A percentile compares a stretch with the other conserved stretches of the same genome.
Conservation (phyloP, 108 stramenopile species). For the Pseudonitzschia multistriata region DNA sequence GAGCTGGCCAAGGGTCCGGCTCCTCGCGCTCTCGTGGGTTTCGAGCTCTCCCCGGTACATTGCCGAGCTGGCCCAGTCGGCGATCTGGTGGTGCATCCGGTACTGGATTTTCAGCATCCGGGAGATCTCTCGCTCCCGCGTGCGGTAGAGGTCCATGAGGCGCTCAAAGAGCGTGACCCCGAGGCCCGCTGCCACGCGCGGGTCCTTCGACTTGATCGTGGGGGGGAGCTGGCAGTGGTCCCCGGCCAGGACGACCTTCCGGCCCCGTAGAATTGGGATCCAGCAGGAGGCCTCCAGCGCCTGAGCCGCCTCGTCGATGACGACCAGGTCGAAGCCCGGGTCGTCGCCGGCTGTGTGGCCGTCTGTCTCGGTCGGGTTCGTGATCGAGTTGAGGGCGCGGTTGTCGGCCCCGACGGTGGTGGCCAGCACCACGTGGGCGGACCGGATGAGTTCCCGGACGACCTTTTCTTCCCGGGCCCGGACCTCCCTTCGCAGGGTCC, state of each 20-base stretch:
- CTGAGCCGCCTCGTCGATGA: conserved; percentile 99
- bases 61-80: conserved; percentile 90
- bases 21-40: conserved; percentile 60
- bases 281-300: conserved; percentile 95
- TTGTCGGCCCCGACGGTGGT: conserved; percentile 89
- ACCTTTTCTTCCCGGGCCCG: conserved; percentile 87
- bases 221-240: conserved; percentile 99
- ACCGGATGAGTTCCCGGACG: conserved; percentile 68
- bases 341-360: not conserved
- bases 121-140: conserved; percentile 31
- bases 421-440: conserved; percentile 82
- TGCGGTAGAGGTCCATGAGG: conserved; percentile 68
- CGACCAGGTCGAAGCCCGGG: conserved; percentile 88
- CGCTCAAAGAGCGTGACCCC: conserved; percentile 94
- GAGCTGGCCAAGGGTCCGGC: conserved; percentile 54
- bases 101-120: conserved; percentile 94
- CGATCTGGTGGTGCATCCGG: conserved; percentile 92
- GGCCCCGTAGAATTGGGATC: conserved; percentile 86
- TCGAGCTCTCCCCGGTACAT: conserved; percentile 80
- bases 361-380: conserved; percentile 26
- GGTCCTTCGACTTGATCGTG: conserved; percentile 72
- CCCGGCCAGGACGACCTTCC: conserved; percentile 85
- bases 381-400: conserved; percentile 48
- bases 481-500: conserved; percentile 82
- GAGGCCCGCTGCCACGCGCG: conserved; percentile 59